Base-by-base conservation (phyloP, 78 protist genomes). In the Polysphondylium violaceum region DNA sequence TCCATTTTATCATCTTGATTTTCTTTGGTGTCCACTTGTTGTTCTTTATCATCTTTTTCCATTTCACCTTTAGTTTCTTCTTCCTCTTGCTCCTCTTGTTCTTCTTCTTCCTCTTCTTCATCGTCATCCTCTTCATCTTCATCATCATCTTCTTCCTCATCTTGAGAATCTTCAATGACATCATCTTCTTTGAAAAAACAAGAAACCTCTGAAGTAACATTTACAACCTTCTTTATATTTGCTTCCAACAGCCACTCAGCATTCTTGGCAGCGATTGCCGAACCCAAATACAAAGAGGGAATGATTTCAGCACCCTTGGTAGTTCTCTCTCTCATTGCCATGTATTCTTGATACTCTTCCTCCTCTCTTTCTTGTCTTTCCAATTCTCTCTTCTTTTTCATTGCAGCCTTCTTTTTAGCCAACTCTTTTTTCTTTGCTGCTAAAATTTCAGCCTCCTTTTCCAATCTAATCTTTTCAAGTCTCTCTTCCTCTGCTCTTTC, bases 181-280 rank as follows among this genome's bases (percentile, higher is more conserved):
- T 44, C 47, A 23, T 61, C 43, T 29, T 76, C 73, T n/a, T 55
- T 61, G 5, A 59, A 12, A 47, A 75, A 87, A 41, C 75, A 87
- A 60, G 69, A 76, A 8, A 77, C 71, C 36, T 87, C 93, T 0
- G 93, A 56, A 17, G 93, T 87, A 17, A 75, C 93, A 60, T 87
- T 87, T 3, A 87, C 60, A 36, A 87, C 64, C 11, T 47, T 76
- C 2, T 33, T 60, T 27, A 87, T 50, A 23, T 44, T 44, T 14
- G 56, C 72, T 68, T 87, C 76, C 23, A 14, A 9, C 16, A 87
- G 21, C 87, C 86, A 87, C 44, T 87, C 93, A n/a, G 9, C 40
- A 61, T 87, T 87, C 35, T 76, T 76, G 41, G 93, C 93, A 6
- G 86, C 86, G 0, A 64, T 33, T 38, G 56, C 67, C 0, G 93